These are phyloP conservation scores for Globisporangium cederbergense DNA, from an alignment of 352 stramenopile genomes.

Conservation along the genomic window DNA sequence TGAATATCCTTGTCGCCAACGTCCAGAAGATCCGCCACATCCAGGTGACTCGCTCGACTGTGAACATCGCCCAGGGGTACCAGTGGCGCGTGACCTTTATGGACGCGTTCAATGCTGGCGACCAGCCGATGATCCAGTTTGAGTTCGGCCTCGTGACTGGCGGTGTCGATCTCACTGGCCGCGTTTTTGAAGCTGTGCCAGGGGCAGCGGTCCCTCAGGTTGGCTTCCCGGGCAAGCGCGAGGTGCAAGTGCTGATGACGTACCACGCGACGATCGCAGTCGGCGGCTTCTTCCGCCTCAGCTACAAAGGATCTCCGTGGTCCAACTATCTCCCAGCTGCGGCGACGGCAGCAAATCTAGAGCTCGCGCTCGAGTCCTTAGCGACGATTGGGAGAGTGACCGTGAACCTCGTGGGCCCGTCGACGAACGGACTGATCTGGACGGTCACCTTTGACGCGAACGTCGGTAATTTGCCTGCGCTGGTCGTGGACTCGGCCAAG, in stretches of 20 bases:
- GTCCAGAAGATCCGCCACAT: slow-evolving; percentile 36
- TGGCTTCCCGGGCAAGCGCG: slow-evolving; percentile 54
- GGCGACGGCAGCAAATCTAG: slow-evolving; percentile 31
- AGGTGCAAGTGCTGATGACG: slow-evolving; percentile 75
- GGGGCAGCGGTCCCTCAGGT: slow-evolving; percentile 37
- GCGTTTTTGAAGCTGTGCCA: slow-evolving; percentile 46
- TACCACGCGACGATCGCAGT: slow-evolving; percentile 37
- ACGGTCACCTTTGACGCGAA: slow-evolving; percentile 78
- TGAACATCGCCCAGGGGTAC: slow-evolving; percentile 66
- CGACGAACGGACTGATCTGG: slow-evolving; percentile 53
- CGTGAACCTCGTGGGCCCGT: slow-evolving; percentile 28
- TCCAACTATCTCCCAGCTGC: slow-evolving; percentile 59
- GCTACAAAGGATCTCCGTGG: slow-evolving; percentile 70
- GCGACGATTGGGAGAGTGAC: slow-evolving; percentile 61
- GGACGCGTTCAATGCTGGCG: slow-evolving; percentile 32
- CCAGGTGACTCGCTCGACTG: slow-evolving; percentile 48
- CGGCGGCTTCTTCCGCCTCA: slow-evolving; percentile 65
- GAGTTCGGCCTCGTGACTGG: slow-evolving; percentile 26
- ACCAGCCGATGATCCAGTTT: slow-evolving; percentile 69
- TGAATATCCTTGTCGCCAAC: slow-evolving; percentile 70
- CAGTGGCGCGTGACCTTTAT: slow-evolving; percentile 79
- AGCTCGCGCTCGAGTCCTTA: slow-evolving; percentile 57
- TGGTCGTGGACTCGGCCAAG: slow-evolving; percentile 60
- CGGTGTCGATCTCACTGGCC: slow-evolving; percentile 26
- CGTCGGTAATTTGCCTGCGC: slow-evolving; percentile 47